These are phyloP conservation scores for Neofusicoccum kwambonambiense DNA, from an alignment of 2,329 filamentous ascomycete species.

Conservation along the genomic window DNA sequence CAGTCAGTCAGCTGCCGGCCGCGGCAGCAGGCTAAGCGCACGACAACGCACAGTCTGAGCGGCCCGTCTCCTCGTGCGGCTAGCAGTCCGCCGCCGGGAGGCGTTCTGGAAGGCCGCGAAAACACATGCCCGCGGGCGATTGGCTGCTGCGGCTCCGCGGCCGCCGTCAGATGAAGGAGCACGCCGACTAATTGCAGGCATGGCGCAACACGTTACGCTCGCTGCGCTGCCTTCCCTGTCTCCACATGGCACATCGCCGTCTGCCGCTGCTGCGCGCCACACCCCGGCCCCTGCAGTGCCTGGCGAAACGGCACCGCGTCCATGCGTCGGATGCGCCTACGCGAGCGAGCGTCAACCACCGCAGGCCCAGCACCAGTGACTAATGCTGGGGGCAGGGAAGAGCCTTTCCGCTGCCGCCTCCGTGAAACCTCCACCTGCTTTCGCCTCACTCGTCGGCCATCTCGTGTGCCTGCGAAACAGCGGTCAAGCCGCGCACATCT, in stretches of 20 bases:
- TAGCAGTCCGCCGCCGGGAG: not conserved
- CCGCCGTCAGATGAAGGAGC: conserved; percentile 4
- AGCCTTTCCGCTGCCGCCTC: too few relatives aligned
- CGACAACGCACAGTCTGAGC: not conserved
- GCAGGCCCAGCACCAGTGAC: not conserved
- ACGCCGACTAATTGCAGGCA: not conserved
- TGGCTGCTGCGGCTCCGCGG: not conserved
- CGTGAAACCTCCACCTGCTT: not conserved
- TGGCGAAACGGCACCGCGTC: not conserved
- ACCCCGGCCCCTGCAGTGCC: conserved; percentile 2
- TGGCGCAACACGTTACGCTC: not conserved
- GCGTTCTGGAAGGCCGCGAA: not conserved
- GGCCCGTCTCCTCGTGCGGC: not conserved
- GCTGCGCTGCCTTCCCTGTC: not conserved
- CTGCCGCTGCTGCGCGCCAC: not conserved
- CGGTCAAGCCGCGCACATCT: conserved; percentile 7
- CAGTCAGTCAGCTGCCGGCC: not conserved
- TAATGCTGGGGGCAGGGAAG: not conserved
- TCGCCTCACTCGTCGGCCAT: not conserved
- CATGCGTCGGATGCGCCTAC: not conserved
- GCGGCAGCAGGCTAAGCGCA: not conserved
- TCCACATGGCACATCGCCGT: not conserved
- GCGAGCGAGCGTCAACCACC: not conserved
- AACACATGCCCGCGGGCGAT: not conserved
- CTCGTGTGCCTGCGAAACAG: not conserved